Evolutionary conservation across 164 flowering plant genomes (phyloP), one percentile per base, ranked within the genome.

Genomic region (Brasenia schreberi): DNA sequence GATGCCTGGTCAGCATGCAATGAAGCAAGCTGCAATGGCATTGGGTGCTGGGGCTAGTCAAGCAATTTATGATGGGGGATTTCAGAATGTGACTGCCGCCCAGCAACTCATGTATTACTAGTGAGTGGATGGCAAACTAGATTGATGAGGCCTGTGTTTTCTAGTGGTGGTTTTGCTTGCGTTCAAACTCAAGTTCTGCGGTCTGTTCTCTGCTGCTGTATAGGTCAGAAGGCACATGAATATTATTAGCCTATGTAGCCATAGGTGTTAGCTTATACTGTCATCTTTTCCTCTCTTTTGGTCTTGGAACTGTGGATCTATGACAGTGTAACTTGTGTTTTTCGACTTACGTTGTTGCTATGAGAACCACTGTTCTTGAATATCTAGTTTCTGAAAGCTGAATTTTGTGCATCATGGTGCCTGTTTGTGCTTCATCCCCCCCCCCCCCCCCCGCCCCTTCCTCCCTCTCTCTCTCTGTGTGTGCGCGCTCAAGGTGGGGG

Each of bases 21-120:
- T 83, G 4, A 87, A 84, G 75, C 84, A 82, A 61, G 85, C 61
- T 4, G 74, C 75, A 43, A 77, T 85, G 80, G 85, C 86, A 61
- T 77, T 87, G 80, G 83, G 84, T 66, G 79, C 79, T 39, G 90
- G 87, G 62, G 81, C 85, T 18, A 82, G 84, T 73, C 90, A 83
- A 69, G 82, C 91, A 0, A 81, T 84, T 17, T 90, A 92, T 59
- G 98, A 92, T 65, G 91, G 87, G 49, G 85, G 86, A 3, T 92
- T 74, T 72, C 88, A 70, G 62, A 82, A 76, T 43, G 76, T 79
- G 19, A 81, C 90, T 0, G 68, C 90, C 0, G 68, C 85, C 39
- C 96, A 92, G 82, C 94, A 87, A 71, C 85, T 88, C 43, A 84
- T 90, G 92, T 92, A 88, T 63, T 88, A 88, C 69, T 87, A 82